phyloP scores from a whole-genome alignment of 2,329 filamentous ascomycete species.

The Fusarium napiforme region DNA sequence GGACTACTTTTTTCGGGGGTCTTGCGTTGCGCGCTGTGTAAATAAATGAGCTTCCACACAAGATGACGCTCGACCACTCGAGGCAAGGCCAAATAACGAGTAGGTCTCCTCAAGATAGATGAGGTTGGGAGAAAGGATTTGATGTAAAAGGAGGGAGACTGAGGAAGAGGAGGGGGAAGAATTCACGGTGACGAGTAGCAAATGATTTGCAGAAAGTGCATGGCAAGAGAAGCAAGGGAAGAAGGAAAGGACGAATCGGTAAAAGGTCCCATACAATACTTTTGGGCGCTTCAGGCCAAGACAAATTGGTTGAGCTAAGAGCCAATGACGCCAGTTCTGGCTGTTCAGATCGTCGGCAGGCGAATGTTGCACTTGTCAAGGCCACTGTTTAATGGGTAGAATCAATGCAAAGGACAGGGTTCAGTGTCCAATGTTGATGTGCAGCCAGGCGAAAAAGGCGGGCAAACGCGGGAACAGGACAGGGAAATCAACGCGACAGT shows the following conservation, averaged over 20 bases:
- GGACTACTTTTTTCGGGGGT: constrained; percentile 2
- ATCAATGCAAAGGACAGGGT: constrained; percentile 29
- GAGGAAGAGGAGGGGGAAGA: background rate
- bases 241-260: constrained; percentile 13
- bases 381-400: constrained; percentile 31
- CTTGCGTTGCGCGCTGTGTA: constrained; percentile 19
- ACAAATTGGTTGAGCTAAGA: constrained; percentile 35
- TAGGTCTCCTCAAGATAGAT: background rate
- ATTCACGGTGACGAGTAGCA: constrained; percentile 16
- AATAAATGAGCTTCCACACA: constrained; percentile 30
- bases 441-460: constrained; percentile 27
- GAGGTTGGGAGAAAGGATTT: background rate
- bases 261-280: constrained; percentile 3
- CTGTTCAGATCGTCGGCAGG: constrained; percentile 44
- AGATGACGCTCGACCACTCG: constrained; percentile 8
- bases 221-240: background rate
- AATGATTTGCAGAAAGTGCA: constrained; percentile 26
- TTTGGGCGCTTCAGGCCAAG: constrained; percentile 29
- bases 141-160: constrained; percentile 4
- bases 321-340: constrained; percentile 43
- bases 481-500: background rate
- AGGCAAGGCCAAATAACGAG: constrained; percentile 16
- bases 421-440: constrained; percentile 18
- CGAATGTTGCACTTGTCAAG: constrained; percentile 38
- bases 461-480: constrained; percentile 26